phyloP scores from a whole-genome alignment of 768 basidiomycete species.

The Neoboletus brunneissimus region DNA sequence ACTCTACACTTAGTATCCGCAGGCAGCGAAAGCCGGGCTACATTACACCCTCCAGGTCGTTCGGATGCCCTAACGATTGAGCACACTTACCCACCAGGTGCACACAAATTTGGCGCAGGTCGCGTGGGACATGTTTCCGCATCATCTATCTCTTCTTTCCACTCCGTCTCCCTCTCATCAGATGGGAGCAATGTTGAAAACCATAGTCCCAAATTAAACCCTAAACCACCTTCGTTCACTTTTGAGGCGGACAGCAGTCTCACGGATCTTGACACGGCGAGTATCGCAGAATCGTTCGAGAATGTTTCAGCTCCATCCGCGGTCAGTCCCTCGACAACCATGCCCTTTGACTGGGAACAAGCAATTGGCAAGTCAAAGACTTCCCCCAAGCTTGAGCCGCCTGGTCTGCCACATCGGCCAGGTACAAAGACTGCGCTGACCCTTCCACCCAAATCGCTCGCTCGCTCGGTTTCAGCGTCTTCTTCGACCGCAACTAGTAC shows the following conservation, averaged over 20 bases:
- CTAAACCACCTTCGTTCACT: slow-evolving; percentile 46
- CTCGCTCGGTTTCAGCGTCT: slow-evolving; percentile 35
- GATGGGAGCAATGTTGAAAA: slow-evolving; percentile 40
- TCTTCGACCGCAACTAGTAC: slow-evolving; percentile 37
- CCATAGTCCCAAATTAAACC: slow-evolving; percentile 5
- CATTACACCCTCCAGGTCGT: slow-evolving; percentile 32
- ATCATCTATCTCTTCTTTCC: slow-evolving; percentile 79
- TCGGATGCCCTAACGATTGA: slow-evolving; percentile 55
- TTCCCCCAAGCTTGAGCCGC: slow-evolving; percentile 35
- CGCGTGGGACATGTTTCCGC: slow-evolving; percentile 51
- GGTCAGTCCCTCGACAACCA: slow-evolving; percentile 50
- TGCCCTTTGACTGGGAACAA: slow-evolving; percentile 51
- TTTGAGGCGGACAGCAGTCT: slow-evolving; percentile 39
- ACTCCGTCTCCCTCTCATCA: slow-evolving; percentile 78
- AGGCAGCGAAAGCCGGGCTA: slow-evolving; percentile 15
- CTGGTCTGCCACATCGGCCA: slow-evolving; percentile 50
- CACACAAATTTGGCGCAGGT: slow-evolving; percentile 33
- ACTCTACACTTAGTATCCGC: slow-evolving; percentile 24
- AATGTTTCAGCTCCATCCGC: slow-evolving; percentile 56
- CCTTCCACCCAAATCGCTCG: slow-evolving; percentile 29
- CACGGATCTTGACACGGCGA: slow-evolving; percentile 48
- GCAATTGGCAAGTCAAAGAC: slow-evolving; percentile 36
- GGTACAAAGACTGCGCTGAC: slow-evolving; percentile 13
- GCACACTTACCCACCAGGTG: slow-evolving; percentile 52
- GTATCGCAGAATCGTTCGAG: slow-evolving; percentile 73